Base-by-base conservation (phyloP, 1,284 basidiomycete species). In the Ustilago esculenta region DNA sequence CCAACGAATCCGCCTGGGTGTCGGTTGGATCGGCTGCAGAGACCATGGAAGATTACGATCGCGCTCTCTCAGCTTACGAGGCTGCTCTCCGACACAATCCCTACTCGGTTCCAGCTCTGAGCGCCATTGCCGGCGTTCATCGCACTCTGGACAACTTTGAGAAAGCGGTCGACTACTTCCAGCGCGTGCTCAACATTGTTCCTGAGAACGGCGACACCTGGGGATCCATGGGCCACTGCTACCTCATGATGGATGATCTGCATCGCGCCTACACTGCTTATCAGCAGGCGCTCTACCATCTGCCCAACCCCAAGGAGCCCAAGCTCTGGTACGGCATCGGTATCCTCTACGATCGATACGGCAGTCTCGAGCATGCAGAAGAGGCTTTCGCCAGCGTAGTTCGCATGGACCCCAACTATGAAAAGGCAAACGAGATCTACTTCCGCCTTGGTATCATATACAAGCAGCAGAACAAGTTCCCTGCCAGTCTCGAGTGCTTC, bases 251-350 rank as follows among this genome's bases (percentile, higher is more conserved):
- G 82, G 95, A 98, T 81, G 94, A 98, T 84, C 87, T 99, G 54
- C 94, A 96, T 84, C 96, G 95, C 84, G 96, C 96, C 0, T 98
- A 98, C 84, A 90, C 92, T 1, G 94, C 96, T 6, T 99, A 99
- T 84, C 96, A 99, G 84, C 94, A 98, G 83, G 95, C 95, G 0
- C 87, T 99, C 17, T 97, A 96, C 82, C 88, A 95, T 70, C 87
- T 98, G 34, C 92, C 92, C 3, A 95, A 96, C 77, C 95, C 95
- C 27, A 98, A 97, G 86, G 96, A 98, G 83, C 95, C 95, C 11
- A 98, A 98, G 83, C 86, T 98, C 4, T 98, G 96, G 96, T 98
- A 98, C 82, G 95, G 96, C 41, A 98, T 98, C 79, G 96, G 96
- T 34, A 98, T 98, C 47, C 88, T 98, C 23, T 98, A 98, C 81